A percentile compares a stretch with the other conserved stretches of the same genome.
phyloP scores from a whole-genome alignment of 345 rosid genomes.

The Brassica incana region DNA sequence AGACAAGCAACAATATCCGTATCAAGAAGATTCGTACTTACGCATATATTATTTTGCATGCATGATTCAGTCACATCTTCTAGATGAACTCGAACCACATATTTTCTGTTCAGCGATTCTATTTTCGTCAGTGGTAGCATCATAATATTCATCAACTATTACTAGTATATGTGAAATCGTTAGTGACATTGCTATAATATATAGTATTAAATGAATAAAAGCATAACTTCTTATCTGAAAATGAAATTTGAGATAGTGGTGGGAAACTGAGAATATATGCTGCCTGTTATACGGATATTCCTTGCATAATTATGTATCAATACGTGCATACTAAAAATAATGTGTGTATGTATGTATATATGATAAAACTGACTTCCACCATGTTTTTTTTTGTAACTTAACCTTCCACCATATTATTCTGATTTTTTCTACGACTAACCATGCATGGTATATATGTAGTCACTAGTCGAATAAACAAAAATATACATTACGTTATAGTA shows the following conservation, averaged over 20 bases:
- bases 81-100: slow-evolving; percentile 26
- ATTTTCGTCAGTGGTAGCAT: slow-evolving; percentile 16
- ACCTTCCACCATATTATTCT: background rate
- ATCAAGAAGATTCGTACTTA: slow-evolving; percentile 28
- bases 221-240: slow-evolving; percentile 23
- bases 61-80: slow-evolving; percentile 4
- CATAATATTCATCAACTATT: background rate
- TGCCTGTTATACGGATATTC: slow-evolving; percentile 32
- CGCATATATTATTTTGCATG: slow-evolving; percentile 18
- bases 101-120: slow-evolving; percentile 1
- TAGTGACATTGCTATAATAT: background rate
- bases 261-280: slow-evolving; percentile 29
- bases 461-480: background rate
- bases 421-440: background rate
- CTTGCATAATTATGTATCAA: background rate
- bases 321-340: slow-evolving; percentile 18
- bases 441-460: background rate
- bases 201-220: background rate
- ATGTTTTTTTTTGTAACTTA: background rate
- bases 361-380: background rate
- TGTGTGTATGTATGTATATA: background rate
- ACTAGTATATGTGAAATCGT: background rate
- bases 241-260: slow-evolving; percentile 29
- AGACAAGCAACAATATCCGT: slow-evolving; percentile 4
- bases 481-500: too few species aligned